Percentiles rank a stretch among this genome's conserved stretches.
These are phyloP conservation scores for Fomitopsis schrenkii DNA, from an alignment of 1,284 basidiomycete genomes.

Conservation along the genomic window DNA sequence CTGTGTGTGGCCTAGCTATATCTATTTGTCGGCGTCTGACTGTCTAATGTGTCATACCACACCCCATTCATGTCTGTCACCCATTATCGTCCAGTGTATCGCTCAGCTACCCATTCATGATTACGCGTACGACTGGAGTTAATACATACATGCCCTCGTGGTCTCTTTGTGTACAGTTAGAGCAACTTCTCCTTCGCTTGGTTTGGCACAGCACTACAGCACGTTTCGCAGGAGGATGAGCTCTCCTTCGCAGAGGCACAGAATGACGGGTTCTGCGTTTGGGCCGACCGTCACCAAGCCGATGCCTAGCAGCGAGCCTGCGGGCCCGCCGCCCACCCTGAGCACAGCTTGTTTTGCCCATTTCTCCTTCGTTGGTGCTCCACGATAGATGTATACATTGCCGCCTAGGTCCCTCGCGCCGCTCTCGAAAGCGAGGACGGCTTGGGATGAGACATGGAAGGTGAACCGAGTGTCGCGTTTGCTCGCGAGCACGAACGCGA, in stretches of 20 bases:
- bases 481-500: constrained; percentile 92
- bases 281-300: constrained; percentile 40
- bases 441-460: constrained; percentile 53
- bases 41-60: neutral
- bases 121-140: constrained; percentile 1
- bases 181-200: neutral
- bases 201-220: constrained; percentile 20
- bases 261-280: constrained; percentile 35
- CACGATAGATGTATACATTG: constrained; percentile 83
- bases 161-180: neutral
- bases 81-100: constrained; percentile 8
- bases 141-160: neutral
- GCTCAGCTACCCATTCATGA: neutral
- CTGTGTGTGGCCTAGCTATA: constrained; percentile 19
- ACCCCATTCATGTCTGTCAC: constrained; percentile 2
- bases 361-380: constrained; percentile 40
- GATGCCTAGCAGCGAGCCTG: constrained; percentile 80
- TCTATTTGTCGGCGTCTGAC: constrained; percentile 6
- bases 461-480: constrained; percentile 88
- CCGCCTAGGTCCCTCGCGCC: constrained; percentile 61
- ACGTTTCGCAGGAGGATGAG: constrained; percentile 60
- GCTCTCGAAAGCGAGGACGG: constrained; percentile 80
- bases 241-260: constrained; percentile 78
- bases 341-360: constrained; percentile 80
- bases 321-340: constrained; percentile 59